These are phyloP conservation scores for Cryptococcus deneoformans DNA, from an alignment of 1,284 basidiomycete species.

Conservation along the genomic window DNA sequence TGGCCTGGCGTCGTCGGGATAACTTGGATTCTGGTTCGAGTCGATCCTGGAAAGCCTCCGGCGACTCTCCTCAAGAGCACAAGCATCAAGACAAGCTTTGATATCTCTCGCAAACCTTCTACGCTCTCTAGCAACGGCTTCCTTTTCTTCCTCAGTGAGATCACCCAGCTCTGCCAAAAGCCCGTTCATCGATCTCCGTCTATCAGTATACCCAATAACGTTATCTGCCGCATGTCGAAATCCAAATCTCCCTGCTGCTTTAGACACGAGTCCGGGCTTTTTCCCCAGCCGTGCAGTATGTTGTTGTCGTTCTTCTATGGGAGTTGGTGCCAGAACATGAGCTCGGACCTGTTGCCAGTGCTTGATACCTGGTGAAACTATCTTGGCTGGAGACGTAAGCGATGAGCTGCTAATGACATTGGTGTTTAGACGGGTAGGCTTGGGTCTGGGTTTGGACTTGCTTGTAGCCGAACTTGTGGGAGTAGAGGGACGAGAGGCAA, in stretches of 20 bases:
- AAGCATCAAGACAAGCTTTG: slow-evolving; percentile 38
- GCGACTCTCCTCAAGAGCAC: slow-evolving; percentile 33
- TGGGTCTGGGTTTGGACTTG: slow-evolving; percentile 20
- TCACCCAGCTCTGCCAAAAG: slow-evolving; percentile 16
- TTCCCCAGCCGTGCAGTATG: slow-evolving; percentile 1
- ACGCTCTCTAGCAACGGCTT: slow-evolving; percentile 37
- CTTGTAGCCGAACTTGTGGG: slow-evolving; percentile 10
- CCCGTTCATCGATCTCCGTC: slow-evolving; percentile 19
- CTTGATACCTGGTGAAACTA: slow-evolving; percentile 34
- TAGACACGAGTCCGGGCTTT: slow-evolving; percentile 33
- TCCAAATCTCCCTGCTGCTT: slow-evolving; percentile 38
- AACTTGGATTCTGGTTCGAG: not conserved
- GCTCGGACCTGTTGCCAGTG: slow-evolving; percentile 45
- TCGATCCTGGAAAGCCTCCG: slow-evolving; percentile 24
- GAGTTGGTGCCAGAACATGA: slow-evolving; percentile 36
- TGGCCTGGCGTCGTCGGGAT: slow-evolving; percentile 5
- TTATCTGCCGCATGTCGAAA: slow-evolving; percentile 40
- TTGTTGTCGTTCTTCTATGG: slow-evolving; percentile 22
- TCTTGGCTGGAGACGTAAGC: slow-evolving; percentile 19
- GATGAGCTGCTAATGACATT: slow-evolving; percentile 15
- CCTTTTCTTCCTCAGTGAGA: slow-evolving; percentile 33
- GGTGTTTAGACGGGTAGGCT: slow-evolving; percentile 29
- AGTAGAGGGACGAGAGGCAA: slow-evolving; percentile 13
- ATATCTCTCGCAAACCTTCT: slow-evolving; percentile 40
- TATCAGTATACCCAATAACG: slow-evolving; percentile 34